Evolutionary conservation across 306 rosid species (phyloP).

Genomic region (Urtica urens): DNA sequence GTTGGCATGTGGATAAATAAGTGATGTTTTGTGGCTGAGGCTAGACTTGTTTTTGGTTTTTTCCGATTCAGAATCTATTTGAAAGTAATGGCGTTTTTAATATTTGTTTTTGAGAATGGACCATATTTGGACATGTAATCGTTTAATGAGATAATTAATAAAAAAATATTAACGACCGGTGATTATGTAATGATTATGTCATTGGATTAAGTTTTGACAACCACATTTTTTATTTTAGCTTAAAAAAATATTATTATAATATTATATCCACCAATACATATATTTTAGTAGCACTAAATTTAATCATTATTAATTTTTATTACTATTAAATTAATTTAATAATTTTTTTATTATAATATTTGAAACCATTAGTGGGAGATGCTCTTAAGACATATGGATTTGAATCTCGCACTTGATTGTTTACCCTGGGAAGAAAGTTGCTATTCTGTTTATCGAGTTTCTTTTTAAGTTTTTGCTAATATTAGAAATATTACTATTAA

Average conservation of each 20-base stretch:
- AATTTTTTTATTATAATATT: too few relatives aligned
- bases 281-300: too few relatives aligned
- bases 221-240: too few relatives aligned
- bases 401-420: slow-evolving; percentile 5
- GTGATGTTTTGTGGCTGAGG: neutral
- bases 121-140: neutral
- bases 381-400: neutral
- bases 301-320: too few relatives aligned
- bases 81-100: neutral
- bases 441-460: neutral
- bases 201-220: too few relatives aligned
- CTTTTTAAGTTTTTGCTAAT: neutral
- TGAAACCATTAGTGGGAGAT: too few relatives aligned
- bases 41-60: too few relatives aligned
- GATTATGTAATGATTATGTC: too few relatives aligned
- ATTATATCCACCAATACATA: too few relatives aligned
- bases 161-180: neutral
- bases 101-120: neutral
- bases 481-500: neutral
- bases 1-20: neutral
- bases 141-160: neutral
- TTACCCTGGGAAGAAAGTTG: too few relatives aligned
- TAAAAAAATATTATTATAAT: neutral
- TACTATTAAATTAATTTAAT: too few relatives aligned
- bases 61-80: neutral